phyloP scores from a whole-genome alignment of 2,329 filamentous ascomycete species.

The Juglanconis sp. region DNA sequence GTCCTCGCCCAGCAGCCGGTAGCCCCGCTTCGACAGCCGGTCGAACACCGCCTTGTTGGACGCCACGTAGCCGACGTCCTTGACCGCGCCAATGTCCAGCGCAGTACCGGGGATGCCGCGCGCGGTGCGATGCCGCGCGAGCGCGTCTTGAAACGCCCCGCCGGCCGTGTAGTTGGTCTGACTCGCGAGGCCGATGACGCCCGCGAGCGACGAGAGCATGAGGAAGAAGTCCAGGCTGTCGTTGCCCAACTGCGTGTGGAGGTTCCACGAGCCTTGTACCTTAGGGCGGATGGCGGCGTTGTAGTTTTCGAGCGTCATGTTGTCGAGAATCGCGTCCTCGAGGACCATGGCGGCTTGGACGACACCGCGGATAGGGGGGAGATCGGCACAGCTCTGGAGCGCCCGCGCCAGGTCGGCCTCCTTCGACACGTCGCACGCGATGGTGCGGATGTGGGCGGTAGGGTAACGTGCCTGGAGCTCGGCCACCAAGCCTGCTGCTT shows the following conservation, averaged over 20 bases:
- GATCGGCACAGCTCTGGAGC: constrained; percentile 23
- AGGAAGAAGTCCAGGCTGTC: constrained; percentile 16
- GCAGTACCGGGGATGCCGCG: constrained; percentile 21
- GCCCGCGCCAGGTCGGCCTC: constrained; percentile 26
- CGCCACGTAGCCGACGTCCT: constrained; percentile 25
- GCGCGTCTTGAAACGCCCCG: constrained; percentile 32
- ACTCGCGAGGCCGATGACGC: constrained; percentile 2
- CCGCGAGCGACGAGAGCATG: constrained; percentile 9
- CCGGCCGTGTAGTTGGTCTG: constrained; percentile 25
- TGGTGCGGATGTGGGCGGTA: too few species aligned
- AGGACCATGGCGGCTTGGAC: constrained; percentile 30
- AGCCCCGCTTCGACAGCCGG: constrained; percentile 14
- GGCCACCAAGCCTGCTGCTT: too few species aligned
- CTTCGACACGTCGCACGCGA: constrained; percentile 28
- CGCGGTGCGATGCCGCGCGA: constrained; percentile 21
- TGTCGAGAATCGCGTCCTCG: constrained; percentile 7
- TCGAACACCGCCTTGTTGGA: constrained; percentile 13
- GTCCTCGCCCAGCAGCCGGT: constrained; percentile 15
- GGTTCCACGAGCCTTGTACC: constrained; percentile 10
- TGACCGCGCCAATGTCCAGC: constrained; percentile 24
- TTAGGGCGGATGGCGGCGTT: constrained; percentile 1
- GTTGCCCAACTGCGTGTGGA: constrained; percentile 21
- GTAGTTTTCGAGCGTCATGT: constrained; percentile 9
- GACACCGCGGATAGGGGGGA: constrained; percentile 33
- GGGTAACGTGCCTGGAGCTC: too few species aligned